These are phyloP conservation scores for Mycosphaerella sp. DNA, from an alignment of 2,329 filamentous ascomycete genomes.

Conservation along the genomic window DNA sequence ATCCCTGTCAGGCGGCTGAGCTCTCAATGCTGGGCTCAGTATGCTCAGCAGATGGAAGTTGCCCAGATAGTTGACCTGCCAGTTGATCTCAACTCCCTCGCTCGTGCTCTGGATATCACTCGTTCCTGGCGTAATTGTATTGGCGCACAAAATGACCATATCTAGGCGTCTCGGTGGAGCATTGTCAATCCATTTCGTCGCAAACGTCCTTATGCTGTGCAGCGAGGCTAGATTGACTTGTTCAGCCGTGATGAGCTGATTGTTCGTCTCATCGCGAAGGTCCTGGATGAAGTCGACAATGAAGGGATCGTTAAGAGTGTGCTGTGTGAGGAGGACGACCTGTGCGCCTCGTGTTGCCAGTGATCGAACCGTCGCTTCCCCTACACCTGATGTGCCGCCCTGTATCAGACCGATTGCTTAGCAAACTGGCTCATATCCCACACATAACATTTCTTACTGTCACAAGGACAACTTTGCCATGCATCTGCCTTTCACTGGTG, in stretches of 20 bases:
- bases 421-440: slow-evolving; percentile 12
- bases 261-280: slow-evolving; percentile 66
- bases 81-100: slow-evolving; percentile 77
- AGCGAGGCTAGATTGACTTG: slow-evolving; percentile 84
- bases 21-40: slow-evolving; percentile 79
- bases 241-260: slow-evolving; percentile 89
- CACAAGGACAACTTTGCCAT: slow-evolving; percentile 88
- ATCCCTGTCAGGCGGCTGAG: slow-evolving; percentile 89
- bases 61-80: slow-evolving; percentile 91
- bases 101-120: slow-evolving; percentile 53
- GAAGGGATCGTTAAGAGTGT: slow-evolving; percentile 76
- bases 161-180: slow-evolving; percentile 81
- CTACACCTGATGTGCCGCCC: slow-evolving; percentile 90
- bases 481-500: slow-evolving; percentile 72
- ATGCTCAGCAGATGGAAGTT: slow-evolving; percentile 95
- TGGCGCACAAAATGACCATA: slow-evolving; percentile 83
- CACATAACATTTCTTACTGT: slow-evolving; percentile 52
- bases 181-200: slow-evolving; percentile 98
- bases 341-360: slow-evolving; percentile 82
- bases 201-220: slow-evolving; percentile 87
- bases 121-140: slow-evolving; percentile 65
- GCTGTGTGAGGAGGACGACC: slow-evolving; percentile 79
- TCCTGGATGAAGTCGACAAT: slow-evolving; percentile 90
- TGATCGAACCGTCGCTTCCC: slow-evolving; percentile 65
- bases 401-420: slow-evolving; percentile 29